phyloP scores from a whole-genome alignment of 441 rosid species.

The Adansonia gregorii region DNA sequence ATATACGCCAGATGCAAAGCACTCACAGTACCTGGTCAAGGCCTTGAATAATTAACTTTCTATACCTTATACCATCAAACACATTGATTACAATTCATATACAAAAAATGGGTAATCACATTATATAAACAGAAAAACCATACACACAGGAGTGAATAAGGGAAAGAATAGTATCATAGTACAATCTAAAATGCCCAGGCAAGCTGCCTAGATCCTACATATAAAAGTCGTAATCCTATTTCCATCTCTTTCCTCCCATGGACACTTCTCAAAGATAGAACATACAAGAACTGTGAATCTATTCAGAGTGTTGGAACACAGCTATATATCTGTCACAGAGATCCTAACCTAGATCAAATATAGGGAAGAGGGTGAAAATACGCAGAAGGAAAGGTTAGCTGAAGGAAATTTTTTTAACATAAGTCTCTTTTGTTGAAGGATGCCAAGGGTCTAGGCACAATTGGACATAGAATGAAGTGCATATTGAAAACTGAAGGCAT shows the following conservation, averaged over 20 bases:
- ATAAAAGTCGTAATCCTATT: neutral
- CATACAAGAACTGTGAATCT: neutral
- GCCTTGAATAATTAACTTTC: constrained; percentile 26
- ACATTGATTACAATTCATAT: constrained; percentile 1
- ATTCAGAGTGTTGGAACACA: neutral
- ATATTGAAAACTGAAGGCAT: neutral
- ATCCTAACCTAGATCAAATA: neutral
- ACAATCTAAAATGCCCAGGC: neutral
- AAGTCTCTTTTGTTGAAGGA: neutral
- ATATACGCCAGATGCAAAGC: constrained; percentile 86
- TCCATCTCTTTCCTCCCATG: neutral
- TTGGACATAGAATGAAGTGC: neutral
- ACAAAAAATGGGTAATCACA: neutral
- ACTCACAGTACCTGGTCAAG: constrained; percentile 82
- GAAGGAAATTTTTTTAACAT: neutral
- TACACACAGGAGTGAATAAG: neutral
- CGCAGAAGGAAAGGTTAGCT: neutral
- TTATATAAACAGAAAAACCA: constrained; percentile 8
- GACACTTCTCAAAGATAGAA: constrained; percentile 1
- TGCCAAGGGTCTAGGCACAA: constrained; percentile 6
- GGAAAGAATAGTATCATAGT: neutral
- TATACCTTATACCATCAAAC: constrained; percentile 17
- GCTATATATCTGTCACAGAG: neutral
- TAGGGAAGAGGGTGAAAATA: neutral
- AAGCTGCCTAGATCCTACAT: neutral